A percentile compares a stretch with the other conserved stretches of the same genome.
Evolutionary conservation across 495 filamentous ascomycete species (phyloP).

Genomic region (Penicillium canescens): DNA sequence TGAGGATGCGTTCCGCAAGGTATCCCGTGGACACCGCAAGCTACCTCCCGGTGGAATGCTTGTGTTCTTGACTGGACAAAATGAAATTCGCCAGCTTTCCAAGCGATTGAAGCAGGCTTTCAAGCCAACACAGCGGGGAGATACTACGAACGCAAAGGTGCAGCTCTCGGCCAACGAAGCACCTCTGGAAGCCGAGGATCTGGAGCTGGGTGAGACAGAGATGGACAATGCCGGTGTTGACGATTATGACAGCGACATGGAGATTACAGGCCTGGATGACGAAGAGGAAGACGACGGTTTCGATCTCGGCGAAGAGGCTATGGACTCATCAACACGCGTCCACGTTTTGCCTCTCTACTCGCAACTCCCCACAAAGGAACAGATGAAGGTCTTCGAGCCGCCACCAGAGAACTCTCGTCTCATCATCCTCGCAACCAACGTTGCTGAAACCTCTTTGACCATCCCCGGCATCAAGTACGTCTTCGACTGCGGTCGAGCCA

Average conservation of each 20-base stretch:
- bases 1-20: constrained; percentile 84
- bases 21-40: constrained; percentile 85
- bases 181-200: constrained; percentile 81
- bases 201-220: constrained; percentile 72
- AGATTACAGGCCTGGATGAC: constrained; percentile 50
- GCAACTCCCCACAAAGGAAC: constrained; percentile 88
- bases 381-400: constrained; percentile 88
- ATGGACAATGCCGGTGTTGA: constrained; percentile 42
- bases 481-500: constrained; percentile 89
- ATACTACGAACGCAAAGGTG: constrained; percentile 60
- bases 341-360: constrained; percentile 93
- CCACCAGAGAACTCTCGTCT: constrained; percentile 82
- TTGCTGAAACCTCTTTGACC: constrained; percentile 94
- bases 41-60: constrained; percentile 90
- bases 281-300: constrained; percentile 60
- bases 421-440: constrained; percentile 92
- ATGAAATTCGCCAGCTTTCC: constrained; percentile 79
- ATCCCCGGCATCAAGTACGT: constrained; percentile 96
- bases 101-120: constrained; percentile 77
- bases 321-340: constrained; percentile 67
- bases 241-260: constrained; percentile 44
- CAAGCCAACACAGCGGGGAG: constrained; percentile 53
- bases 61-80: constrained; percentile 93
- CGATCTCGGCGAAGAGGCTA: constrained; percentile 58
- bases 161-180: constrained; percentile 75